Evolutionary conservation across 768 basidiomycete genomes (phyloP).

Genomic region (Mycena kentingensis): DNA sequence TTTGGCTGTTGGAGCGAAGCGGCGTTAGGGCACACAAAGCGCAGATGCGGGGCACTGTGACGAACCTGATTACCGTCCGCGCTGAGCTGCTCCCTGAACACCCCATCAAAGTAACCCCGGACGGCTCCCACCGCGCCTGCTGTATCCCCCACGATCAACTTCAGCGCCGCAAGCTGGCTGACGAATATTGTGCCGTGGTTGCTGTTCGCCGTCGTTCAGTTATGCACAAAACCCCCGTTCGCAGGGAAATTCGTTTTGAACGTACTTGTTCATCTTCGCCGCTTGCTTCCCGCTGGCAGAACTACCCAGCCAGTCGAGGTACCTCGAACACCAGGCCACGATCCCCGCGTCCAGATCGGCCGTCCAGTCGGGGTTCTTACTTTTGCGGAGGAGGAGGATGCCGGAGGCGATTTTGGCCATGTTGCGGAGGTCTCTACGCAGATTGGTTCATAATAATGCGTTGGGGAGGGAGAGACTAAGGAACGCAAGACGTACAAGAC

Average conservation of each 20-base stretch:
- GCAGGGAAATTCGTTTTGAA: no score
- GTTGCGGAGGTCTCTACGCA: constrained; percentile 53
- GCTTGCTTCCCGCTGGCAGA: constrained; percentile 50
- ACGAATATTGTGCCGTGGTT: constrained; percentile 70
- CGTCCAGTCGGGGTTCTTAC: constrained; percentile 55
- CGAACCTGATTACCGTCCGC: constrained; percentile 59
- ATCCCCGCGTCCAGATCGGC: constrained; percentile 51
- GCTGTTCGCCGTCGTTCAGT: constrained; percentile 33
- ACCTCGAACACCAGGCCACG: constrained; percentile 52
- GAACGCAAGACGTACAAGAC: constrained; percentile 44
- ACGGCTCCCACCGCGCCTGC: constrained; percentile 50
- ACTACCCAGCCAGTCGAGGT: constrained; percentile 58
- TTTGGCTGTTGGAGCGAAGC: constrained; percentile 43
- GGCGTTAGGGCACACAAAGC: background rate
- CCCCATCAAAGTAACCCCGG: constrained; percentile 50
- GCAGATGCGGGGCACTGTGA: background rate
- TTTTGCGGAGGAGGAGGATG: constrained; percentile 54
- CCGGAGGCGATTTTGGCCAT: constrained; percentile 59
- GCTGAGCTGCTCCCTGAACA: constrained; percentile 54
- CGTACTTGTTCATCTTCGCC: constrained; percentile 50
- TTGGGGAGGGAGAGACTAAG: background rate
- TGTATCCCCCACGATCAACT: constrained; percentile 53
- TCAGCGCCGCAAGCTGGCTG: constrained; percentile 60
- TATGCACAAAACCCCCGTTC: no score
- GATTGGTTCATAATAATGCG: background rate